Evolutionary conservation across 371 early-diverging fungal species (phyloP).

Genomic region (Rhizopus delemar): DNA sequence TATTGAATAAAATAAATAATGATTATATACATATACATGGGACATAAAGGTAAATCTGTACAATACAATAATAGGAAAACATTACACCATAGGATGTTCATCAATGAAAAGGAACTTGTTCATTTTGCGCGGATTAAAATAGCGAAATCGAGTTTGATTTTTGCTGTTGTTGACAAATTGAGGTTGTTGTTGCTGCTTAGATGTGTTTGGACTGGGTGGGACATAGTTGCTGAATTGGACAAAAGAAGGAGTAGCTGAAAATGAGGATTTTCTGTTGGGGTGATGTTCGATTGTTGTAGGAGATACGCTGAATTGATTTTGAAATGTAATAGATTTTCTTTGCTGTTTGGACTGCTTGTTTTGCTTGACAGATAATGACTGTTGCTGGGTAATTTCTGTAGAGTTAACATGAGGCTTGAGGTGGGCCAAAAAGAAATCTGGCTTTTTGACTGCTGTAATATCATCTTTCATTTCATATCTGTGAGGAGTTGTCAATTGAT

Average conservation of each 20-base stretch:
- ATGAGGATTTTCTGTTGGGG: conserved; percentile 14
- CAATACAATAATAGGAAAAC: not conserved
- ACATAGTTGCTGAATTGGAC: conserved; percentile 20
- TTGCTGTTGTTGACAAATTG: conserved; percentile 5
- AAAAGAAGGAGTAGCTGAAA: conserved; percentile 22
- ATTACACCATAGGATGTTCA: conserved; percentile 30
- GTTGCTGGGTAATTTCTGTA: not conserved
- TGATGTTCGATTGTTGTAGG: not conserved
- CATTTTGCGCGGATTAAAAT: conserved; percentile 33
- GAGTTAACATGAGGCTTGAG: conserved; percentile 22
- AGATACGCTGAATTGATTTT: conserved; percentile 23
- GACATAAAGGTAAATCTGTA: not conserved
- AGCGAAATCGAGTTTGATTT: conserved; percentile 28
- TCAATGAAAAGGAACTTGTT: conserved; percentile 37
- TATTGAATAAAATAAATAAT: not conserved
- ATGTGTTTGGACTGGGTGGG: not conserved
- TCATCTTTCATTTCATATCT: not conserved
- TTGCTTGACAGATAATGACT: not conserved
- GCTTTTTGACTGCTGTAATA: conserved; percentile 6
- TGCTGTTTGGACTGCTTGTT: conserved; percentile 7
- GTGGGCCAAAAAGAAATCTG: conserved; percentile 25
- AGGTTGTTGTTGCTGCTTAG: conserved; percentile 11
- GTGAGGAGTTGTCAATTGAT: conserved; percentile 18
- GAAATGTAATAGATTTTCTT: conserved; percentile 21
- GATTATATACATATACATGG: conserved; percentile 4